Conservation (phyloP, 352 stramenopile species). For the Globisporangium abappressorium region DNA sequence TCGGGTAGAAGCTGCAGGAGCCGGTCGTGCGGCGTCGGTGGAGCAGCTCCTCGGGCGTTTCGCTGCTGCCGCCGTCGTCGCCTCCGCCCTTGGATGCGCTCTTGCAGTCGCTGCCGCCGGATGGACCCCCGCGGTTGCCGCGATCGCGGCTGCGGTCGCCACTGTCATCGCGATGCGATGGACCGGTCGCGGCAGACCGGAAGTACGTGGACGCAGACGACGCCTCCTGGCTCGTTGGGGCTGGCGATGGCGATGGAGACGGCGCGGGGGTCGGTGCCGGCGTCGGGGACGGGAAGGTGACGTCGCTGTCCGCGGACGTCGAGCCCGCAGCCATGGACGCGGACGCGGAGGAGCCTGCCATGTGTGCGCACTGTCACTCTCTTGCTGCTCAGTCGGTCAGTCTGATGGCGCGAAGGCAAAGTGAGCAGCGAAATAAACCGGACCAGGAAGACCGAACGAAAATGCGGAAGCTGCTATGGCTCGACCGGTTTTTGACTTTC, state of each 20-base stretch:
- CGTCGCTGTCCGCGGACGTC: conserved; percentile 20
- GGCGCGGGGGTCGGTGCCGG: not conserved
- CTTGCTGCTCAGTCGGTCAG: not conserved
- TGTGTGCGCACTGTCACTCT: not conserved
- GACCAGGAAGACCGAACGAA: not conserved
- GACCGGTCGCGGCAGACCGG: not conserved
- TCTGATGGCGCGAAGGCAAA: not conserved
- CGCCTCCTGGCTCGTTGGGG: not conserved
- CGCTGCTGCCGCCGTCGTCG: conserved; percentile 7
- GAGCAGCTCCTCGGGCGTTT: conserved; percentile 12
- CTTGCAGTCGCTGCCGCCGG: conserved; percentile 6
- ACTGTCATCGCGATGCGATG: not conserved
- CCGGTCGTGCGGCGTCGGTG: conserved; percentile 34
- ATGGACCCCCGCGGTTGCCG: not conserved
- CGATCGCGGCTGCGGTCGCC: not conserved
- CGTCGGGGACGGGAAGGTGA: conserved; percentile 21
- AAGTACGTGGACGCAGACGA: conserved; percentile 6
- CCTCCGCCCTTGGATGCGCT: conserved; percentile 8
- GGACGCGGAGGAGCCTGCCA: conserved; percentile 20
- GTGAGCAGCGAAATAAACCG: not conserved
- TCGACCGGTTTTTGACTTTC: not conserved
- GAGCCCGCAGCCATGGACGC: conserved; percentile 18
- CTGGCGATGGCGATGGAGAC: not conserved
- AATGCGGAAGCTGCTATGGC: not conserved
- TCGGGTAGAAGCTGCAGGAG: conserved; percentile 39